Evolutionary conservation across 495 filamentous ascomycete genomes (phyloP), one percentile per base, ranked within the genome.

Genomic region (Cercophora newfieldiana): DNA sequence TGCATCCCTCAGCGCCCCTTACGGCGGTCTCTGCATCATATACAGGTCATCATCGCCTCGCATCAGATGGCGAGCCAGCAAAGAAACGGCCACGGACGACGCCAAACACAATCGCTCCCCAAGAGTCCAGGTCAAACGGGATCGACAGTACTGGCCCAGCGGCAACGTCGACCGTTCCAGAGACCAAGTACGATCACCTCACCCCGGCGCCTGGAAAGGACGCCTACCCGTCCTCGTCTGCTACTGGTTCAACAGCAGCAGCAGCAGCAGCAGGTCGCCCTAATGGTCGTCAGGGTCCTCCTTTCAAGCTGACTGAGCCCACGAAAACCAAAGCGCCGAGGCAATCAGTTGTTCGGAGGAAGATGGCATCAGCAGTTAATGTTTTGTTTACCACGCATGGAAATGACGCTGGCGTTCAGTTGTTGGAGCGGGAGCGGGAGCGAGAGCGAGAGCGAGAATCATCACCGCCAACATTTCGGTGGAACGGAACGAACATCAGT

Each of bases 51-150:
- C 30, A 33, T 3, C 10, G 14, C 26, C 37, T 16, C 21, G 19
- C 2, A 26, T 0, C 10, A 49, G 48, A 61, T 49, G 64, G 59
- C 19, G 66, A 72, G 44, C 66, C 69, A 10, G 18, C 51, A 10
- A 65, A 54, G 37, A 75, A 72, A 22, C 61, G 68, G 31, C 63
- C 26, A 54, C 64, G 54, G 19, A 24, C 66, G 6, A 64, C 71
- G 37, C 33, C 63, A 10, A 21, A 67, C 10, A 18, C 58, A 18
- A 22, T 16, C 14, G 50, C 29, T 22, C 63, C 61, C 7, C 56
- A 55, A 10, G 62, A 67, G 18, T 1, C 61, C 16, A 50, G 19
- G 24, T 18, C 37, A 2, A 63, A 67, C 30, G 66, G 57, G 8
- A 5, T 37, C n/a, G 33, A 14, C 1, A 33, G 53, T 54, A 5